Base-by-base conservation (phyloP, 257 asterid species). In the Fraxinus quadrangulata region DNA sequence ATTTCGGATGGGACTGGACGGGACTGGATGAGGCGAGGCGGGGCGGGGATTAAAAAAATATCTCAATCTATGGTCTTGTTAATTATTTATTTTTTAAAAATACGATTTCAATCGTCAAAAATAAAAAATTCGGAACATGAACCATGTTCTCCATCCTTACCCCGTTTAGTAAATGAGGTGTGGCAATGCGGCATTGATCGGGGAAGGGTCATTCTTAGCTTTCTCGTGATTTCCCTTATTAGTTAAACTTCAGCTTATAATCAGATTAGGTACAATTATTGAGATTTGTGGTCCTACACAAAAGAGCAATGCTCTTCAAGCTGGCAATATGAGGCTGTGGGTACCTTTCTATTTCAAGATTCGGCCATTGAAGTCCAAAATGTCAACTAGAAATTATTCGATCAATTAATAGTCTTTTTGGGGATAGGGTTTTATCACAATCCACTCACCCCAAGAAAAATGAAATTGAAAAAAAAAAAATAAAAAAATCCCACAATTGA, bases 261-360 rank as follows among this genome's bases (percentile, higher is more conserved):
- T 3, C 69, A 26, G 17, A 9, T 63, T 63, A 30, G 23, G 54
- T 75, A 6, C 26, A 59, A 33, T n/a, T 75, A 21, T 75, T 61
- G 63, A 21, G 78, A 34, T 33, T 34, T 56, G 40, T 71, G 81
- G 82, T 13, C 78, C 81, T 17, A 67, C 70, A 67, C 54, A 47
- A 65, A 42, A 21, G 70, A 68, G 75, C 79, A 70, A 42, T 28
- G 77, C 19, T 61, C 70, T 68, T 37, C 26, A 11, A 76, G 81
- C 45, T 77, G 85, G 80, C 74, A 76, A 37, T 11, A 63, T 1
- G 5, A 10, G 8, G 34, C 17, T 6, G 68, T 21, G 69, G 69
- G 19, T 1, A 10, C 34, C 34, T 63, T 63, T 24, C 33, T 12
- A 24, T 63, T 63, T 63, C 34, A 63, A 63, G 69, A 63, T 63